phyloP scores from a whole-genome alignment of 257 asterid genomes.

The Cinchona pubescens region DNA sequence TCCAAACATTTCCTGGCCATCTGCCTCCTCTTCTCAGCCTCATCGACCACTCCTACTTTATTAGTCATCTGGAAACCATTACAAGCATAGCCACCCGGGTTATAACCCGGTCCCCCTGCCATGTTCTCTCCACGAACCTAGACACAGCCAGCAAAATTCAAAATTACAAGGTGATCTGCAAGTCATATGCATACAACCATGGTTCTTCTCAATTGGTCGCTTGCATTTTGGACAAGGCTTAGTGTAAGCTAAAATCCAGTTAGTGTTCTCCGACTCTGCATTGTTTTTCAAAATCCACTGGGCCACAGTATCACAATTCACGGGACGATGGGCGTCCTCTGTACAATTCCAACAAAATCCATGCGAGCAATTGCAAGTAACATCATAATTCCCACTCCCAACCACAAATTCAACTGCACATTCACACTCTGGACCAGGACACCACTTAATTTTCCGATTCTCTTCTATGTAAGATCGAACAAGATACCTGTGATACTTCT shows the following conservation, averaged over 20 bases:
- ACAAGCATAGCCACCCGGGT: slow-evolving; percentile 91
- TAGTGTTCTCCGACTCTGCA: slow-evolving; percentile 98
- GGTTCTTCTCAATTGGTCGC: slow-evolving; percentile 97
- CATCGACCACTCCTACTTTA: slow-evolving; percentile 80
- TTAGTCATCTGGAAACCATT: slow-evolving; percentile 82
- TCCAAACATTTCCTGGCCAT: slow-evolving; percentile 98
- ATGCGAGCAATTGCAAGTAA: slow-evolving; percentile 68
- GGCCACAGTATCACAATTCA: slow-evolving; percentile 87
- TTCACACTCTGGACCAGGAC: slow-evolving; percentile 97
- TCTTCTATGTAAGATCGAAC: slow-evolving; percentile 85
- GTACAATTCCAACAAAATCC: slow-evolving; percentile 96
- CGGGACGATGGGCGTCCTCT: slow-evolving; percentile 99
- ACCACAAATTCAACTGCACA: slow-evolving; percentile 70
- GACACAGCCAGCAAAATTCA: slow-evolving; percentile 97
- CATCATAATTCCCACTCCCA: slow-evolving; percentile 88
- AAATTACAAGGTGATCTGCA: slow-evolving; percentile 93
- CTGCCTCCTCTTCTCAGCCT: slow-evolving; percentile 86
- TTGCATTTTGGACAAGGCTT: slow-evolving; percentile 99
- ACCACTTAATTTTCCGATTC: slow-evolving; percentile 91
- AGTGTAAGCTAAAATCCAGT: slow-evolving; percentile 96
- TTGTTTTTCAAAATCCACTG: slow-evolving; percentile 90
- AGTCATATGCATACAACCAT: slow-evolving; percentile 99
- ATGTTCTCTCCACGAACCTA: slow-evolving; percentile 91
- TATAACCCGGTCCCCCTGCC: slow-evolving; percentile 90
- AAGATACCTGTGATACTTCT: slow-evolving; percentile 71